Conservation (phyloP, 495 filamentous ascomycete species). For the Penicillium canariense region DNA sequence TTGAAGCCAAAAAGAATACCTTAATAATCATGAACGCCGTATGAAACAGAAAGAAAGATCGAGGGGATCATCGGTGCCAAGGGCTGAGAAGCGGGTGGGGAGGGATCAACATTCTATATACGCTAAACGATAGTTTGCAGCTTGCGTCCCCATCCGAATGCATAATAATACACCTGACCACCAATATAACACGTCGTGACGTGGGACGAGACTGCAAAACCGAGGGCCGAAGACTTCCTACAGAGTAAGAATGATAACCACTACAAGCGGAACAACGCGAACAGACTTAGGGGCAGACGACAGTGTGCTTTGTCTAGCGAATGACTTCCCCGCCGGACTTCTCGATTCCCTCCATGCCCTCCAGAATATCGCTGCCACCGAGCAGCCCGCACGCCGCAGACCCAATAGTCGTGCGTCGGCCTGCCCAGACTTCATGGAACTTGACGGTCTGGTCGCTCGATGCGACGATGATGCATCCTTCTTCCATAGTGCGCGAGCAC, state of each 20-base stretch:
- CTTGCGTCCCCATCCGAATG: neutral
- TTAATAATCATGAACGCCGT: neutral
- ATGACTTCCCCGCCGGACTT: conserved; percentile 58
- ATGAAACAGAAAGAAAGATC: neutral
- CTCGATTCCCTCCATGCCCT: conserved; percentile 81
- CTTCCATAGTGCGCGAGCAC: conserved; percentile 62
- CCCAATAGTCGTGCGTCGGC: conserved; percentile 54
- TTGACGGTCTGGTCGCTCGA: conserved; percentile 92
- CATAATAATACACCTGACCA: neutral
- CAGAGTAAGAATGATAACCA: conserved; percentile 2
- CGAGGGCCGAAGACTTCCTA: neutral
- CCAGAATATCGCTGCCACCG: conserved; percentile 85
- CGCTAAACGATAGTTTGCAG: conserved; percentile 3
- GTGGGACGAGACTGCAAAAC: neutral
- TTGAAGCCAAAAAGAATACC: neutral
- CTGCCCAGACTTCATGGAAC: conserved; percentile 92
- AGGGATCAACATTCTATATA: conserved; percentile 18
- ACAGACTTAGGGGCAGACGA: neutral
- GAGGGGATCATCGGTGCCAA: neutral
- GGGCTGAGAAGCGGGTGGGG: conserved; percentile 3
- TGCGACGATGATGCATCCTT: conserved; percentile 92
- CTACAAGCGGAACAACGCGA: neutral
- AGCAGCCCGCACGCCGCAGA: conserved; percentile 65
- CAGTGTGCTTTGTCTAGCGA: conserved; percentile 17
- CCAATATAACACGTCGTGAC: neutral